These are phyloP conservation scores for Daldinia grandis DNA, from an alignment of 495 filamentous ascomycete genomes.

Conservation along the genomic window DNA sequence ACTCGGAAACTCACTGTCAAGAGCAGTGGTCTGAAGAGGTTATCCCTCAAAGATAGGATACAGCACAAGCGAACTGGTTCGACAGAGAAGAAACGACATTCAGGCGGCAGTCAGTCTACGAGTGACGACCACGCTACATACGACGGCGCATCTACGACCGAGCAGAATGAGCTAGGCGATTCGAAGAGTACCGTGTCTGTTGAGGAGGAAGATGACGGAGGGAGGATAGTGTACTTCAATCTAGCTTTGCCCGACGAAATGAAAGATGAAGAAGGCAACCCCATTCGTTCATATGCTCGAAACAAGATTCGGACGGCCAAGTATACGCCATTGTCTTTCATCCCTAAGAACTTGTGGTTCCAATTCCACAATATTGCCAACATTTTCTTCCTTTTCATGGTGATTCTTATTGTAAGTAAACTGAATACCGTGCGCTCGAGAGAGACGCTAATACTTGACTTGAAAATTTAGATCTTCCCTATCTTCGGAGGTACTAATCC, in stretches of 20 bases:
- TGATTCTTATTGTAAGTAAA: constrained; percentile 85
- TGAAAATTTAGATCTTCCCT: constrained; percentile 77
- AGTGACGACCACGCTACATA: constrained; percentile 52
- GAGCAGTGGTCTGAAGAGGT: constrained; percentile 79
- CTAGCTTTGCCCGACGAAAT: constrained; percentile 78
- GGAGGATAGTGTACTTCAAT: constrained; percentile 80
- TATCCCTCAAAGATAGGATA: constrained; percentile 82
- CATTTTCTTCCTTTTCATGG: constrained; percentile 96
- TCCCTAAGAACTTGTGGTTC: constrained; percentile 97
- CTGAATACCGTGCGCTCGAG: neutral
- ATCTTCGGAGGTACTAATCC: constrained; percentile 95
- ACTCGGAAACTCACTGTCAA: constrained; percentile 80
- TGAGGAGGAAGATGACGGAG: constrained; percentile 37
- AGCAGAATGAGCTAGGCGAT: constrained; percentile 40
- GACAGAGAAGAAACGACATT: constrained; percentile 78
- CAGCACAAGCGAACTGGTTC: constrained; percentile 65
- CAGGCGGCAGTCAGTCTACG: constrained; percentile 55
- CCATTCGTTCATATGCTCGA: constrained; percentile 72
- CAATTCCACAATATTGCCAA: constrained; percentile 99
- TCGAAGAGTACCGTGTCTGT: constrained; percentile 41
- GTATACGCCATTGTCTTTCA: constrained; percentile 93
- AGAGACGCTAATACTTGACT: constrained; percentile 21
- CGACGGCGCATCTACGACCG: constrained; percentile 47
- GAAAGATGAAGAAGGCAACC: constrained; percentile 83
- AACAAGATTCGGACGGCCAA: constrained; percentile 99